Conservation (phyloP, 1,284 basidiomycete genomes). For the Trichosporon sp. region DNA sequence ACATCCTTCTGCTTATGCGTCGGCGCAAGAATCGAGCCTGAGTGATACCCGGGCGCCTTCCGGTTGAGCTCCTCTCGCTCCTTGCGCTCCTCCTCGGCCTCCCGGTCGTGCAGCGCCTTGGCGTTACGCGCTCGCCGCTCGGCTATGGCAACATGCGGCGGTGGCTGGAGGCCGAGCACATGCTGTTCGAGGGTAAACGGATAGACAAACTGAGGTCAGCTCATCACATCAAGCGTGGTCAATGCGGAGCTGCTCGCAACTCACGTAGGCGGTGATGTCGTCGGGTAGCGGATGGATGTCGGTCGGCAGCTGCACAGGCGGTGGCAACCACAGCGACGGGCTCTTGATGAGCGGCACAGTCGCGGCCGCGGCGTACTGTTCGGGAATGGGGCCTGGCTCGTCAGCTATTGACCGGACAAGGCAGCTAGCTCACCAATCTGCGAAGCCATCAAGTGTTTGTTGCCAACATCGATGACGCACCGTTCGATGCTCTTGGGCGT, state of each 20-base stretch:
- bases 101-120: constrained; percentile 63
- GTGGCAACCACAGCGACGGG: constrained; percentile 78
- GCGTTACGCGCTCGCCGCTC: constrained; percentile 64
- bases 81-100: constrained; percentile 69
- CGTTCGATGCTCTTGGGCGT: background rate
- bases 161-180: constrained; percentile 65
- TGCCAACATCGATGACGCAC: constrained; percentile 1
- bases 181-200: constrained; percentile 87
- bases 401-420: background rate
- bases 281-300: constrained; percentile 90
- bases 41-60: constrained; percentile 49
- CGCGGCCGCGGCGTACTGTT: constrained; percentile 68
- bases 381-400: constrained; percentile 39
- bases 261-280: constrained; percentile 77
- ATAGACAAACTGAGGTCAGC: constrained; percentile 70
- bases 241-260: constrained; percentile 36
- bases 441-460: constrained; percentile 8
- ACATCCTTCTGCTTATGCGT: constrained; percentile 8
- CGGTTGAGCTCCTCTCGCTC: constrained; percentile 50
- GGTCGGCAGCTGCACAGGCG: constrained; percentile 70
- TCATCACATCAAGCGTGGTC: background rate
- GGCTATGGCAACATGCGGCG: constrained; percentile 62
- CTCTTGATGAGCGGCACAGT: constrained; percentile 82
- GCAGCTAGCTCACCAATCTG: constrained; percentile 19
- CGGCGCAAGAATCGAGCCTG: constrained; percentile 40